Evolutionary conservation across 164 flowering plant genomes (phyloP).

Genomic region (Akebia trifoliata): DNA sequence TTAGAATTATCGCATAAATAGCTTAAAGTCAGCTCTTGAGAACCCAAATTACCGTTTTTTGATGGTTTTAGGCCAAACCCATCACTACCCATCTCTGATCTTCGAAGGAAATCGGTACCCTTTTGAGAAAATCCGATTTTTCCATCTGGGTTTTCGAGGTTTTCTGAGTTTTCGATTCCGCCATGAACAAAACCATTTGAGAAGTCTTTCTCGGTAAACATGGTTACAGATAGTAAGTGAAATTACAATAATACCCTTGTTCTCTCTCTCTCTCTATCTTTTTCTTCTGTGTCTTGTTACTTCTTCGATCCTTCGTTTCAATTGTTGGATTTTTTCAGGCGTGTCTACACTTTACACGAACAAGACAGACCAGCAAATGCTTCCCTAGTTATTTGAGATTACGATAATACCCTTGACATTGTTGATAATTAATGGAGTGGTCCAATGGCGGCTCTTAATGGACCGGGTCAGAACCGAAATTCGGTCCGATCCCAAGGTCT

Average conservation of each 20-base stretch:
- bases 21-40: slow-evolving; percentile 77
- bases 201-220: slow-evolving; percentile 40
- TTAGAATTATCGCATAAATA: slow-evolving; percentile 74
- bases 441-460: too few species aligned
- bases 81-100: slow-evolving; percentile 31
- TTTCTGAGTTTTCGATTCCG: slow-evolving; percentile 25
- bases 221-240: slow-evolving; percentile 12
- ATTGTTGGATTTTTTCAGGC: background rate
- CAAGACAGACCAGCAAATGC: background rate
- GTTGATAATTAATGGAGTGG: background rate
- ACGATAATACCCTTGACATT: background rate
- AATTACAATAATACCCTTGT: background rate
- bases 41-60: slow-evolving; percentile 33
- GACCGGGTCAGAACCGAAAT: too few species aligned
- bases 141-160: slow-evolving; percentile 29
- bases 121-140: slow-evolving; percentile 30
- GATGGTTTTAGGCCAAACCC: slow-evolving; percentile 30
- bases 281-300: background rate
- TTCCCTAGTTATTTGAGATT: background rate
- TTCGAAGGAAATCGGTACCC: slow-evolving; percentile 37
- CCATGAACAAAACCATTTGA: slow-evolving; percentile 18
- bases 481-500: too few species aligned
- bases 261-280: background rate
- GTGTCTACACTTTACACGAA: too few species aligned
- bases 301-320: background rate